Percentiles rank a stretch among this genome's conserved stretches.
Evolutionary conservation across 352 stramenopile genomes (phyloP).

Genomic region (Pythium phragmiticola): DNA sequence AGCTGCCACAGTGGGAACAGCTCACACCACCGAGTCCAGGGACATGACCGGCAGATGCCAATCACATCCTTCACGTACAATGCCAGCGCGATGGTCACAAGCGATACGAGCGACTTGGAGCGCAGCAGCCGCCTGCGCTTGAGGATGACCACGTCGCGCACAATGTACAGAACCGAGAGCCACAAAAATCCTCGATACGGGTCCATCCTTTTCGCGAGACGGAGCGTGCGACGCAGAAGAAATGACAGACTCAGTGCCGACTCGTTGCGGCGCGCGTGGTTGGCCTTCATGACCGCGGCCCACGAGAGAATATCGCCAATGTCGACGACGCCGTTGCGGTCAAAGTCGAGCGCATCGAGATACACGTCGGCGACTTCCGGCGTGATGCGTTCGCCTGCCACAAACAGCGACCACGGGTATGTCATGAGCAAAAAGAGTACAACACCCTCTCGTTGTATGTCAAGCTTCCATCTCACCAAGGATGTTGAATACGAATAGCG

Average conservation of each 20-base stretch:
- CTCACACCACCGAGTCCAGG: constrained; percentile 19
- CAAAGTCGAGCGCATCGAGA: constrained; percentile 69
- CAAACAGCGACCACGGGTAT: not conserved
- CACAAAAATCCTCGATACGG: constrained; percentile 29
- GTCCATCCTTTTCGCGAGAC: constrained; percentile 14
- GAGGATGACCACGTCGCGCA: constrained; percentile 24
- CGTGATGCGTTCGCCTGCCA: constrained; percentile 56
- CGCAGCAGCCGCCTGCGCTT: constrained; percentile 17
- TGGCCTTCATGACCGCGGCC: constrained; percentile 69
- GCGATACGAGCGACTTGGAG: constrained; percentile 17
- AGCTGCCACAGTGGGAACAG: constrained; percentile 23
- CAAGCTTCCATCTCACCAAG: constrained; percentile 37
- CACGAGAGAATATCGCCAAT: constrained; percentile 79
- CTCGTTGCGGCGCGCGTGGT: constrained; percentile 34
- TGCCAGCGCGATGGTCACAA: constrained; percentile 11
- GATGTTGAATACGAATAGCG: constrained; percentile 73
- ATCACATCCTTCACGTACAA: constrained; percentile 24
- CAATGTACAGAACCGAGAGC: constrained; percentile 25
- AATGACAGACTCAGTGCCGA: constrained; percentile 20
- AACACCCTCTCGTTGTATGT: not conserved
- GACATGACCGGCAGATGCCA: constrained; percentile 9
- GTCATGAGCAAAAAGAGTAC: not conserved
- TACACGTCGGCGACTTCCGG: constrained; percentile 51
- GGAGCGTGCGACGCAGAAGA: constrained; percentile 1
- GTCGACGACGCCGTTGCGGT: constrained; percentile 70